Base-by-base conservation (phyloP, 139 green algal genomes). In the Picochlorum sp. region DNA sequence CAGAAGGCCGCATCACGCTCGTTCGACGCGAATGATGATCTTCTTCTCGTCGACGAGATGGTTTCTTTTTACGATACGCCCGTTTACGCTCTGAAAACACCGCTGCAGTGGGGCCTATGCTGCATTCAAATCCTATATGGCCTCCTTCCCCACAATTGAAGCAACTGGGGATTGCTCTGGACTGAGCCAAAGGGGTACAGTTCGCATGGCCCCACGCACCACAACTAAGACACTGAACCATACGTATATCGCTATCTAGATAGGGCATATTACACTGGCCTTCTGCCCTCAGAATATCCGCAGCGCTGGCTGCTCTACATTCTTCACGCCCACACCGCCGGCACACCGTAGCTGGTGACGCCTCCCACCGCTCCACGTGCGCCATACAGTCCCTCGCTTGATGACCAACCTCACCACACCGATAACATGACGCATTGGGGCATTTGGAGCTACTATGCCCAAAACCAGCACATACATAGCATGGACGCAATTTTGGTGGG, bases 381-480 rank as follows among this genome's bases (percentile, higher is more conserved):
- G 14, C 61, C 3, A 61, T 49, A 66, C 83, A 89, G 54, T 86
- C 78, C 0, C 73, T 51, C 0, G 75, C 63, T 65, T 76, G 58
- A 60, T 89, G 83, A 1, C 83, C 83, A 5, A 78, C 57, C 18
- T 60, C 63, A 5, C 80, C 67, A 62, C 83, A 89, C 51, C 67
- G 70, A 60, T 73, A 87, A 62, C 83, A 89, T 47, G 80, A 28
- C 20, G 47, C 63, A 69, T 82, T 84, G 18, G 84, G 84, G 66
- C 85, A 92, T 51, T 84, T 69, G 3, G 64, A 15, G 8, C 67
- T 65, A 3, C 73, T 58, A 62, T 85, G 79, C 6, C 77, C 80
- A 34, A 85, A 77, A 49, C 86, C 69, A 28, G 81, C 84, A 69
- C 85, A 92, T 49, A 90, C 65, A 65, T 78, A 77, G 71, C 85